phyloP scores from a whole-genome alignment of 2,329 filamentous ascomycete genomes.

The Mariannaea sp. region DNA sequence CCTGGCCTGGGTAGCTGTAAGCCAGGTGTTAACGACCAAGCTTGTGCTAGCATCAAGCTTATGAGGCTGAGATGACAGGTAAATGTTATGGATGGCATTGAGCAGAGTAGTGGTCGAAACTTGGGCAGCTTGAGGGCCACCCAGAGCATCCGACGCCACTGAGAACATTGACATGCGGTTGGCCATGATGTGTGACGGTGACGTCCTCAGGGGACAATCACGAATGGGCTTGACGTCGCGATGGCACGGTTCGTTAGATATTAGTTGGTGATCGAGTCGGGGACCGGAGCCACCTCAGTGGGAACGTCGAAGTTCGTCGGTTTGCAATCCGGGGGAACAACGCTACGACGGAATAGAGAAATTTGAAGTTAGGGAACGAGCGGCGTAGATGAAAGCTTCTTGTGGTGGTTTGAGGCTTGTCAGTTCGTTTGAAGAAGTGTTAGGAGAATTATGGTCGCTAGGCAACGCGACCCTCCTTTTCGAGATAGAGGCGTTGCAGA shows the following conservation, averaged over 20 bases:
- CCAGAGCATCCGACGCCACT: conserved; percentile 66
- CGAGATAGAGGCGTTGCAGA: conserved; percentile 26
- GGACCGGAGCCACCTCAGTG: conserved; percentile 14
- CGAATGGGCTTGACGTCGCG: conserved; percentile 28
- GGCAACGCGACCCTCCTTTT: conserved; percentile 41
- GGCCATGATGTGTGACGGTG: conserved; percentile 54
- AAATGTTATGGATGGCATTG: conserved; percentile 89
- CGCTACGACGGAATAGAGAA: conserved; percentile 20
- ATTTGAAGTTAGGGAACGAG: conserved; percentile 23
- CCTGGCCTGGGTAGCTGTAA: conserved; percentile 75
- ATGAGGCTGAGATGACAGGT: conserved; percentile 81
- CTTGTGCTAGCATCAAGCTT: conserved; percentile 87
- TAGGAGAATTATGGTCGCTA: conserved; percentile 34
- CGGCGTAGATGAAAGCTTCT: conserved; percentile 16
- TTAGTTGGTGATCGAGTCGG: conserved; percentile 18
- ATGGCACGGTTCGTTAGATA: conserved; percentile 21
- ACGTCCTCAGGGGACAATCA: conserved; percentile 49
- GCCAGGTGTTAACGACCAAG: conserved; percentile 93
- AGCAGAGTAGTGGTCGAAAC: conserved; percentile 92
- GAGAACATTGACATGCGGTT: conserved; percentile 73
- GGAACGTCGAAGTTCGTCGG: conserved; percentile 7
- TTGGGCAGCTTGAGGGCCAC: conserved; percentile 72
- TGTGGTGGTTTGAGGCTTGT: conserved; percentile 21
- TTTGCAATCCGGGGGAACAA: conserved; percentile 9
- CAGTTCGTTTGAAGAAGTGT: conserved; percentile 23